A percentile compares a stretch with the other conserved stretches of the same genome.
These are phyloP conservation scores for Cenchrus americanus DNA, from an alignment of 176 grass and related monocot species.

Conservation along the genomic window DNA sequence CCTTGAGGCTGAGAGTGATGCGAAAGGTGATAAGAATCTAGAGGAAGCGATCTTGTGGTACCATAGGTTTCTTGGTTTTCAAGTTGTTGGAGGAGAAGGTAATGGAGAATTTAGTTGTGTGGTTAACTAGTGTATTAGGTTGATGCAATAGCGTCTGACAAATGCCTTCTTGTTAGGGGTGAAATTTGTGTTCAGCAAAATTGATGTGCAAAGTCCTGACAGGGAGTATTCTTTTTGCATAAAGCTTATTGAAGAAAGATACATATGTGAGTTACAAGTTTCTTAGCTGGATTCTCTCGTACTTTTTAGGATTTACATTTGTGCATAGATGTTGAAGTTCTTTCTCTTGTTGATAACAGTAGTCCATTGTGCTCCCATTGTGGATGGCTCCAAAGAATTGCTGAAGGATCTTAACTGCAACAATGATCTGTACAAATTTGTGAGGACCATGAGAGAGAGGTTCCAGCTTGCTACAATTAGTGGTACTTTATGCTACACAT, in stretches of 20 bases:
- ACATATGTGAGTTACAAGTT: conserved; percentile 65
- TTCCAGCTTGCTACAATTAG: conserved; percentile 53
- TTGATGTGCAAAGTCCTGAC: conserved; percentile 58
- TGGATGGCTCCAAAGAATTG: conserved; percentile 67
- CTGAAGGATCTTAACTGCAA: conserved; percentile 71
- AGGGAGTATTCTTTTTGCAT: conserved; percentile 79
- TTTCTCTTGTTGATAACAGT: conserved; percentile 53
- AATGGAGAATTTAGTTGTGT: conserved; percentile 8
- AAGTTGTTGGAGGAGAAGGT: conserved; percentile 80
- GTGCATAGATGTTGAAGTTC: conserved; percentile 5
- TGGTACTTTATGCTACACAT: conserved; percentile 52
- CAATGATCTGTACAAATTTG: conserved; percentile 85
- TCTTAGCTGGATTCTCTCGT: conserved; percentile 1
- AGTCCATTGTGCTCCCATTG: conserved; percentile 59
- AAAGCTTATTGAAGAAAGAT: conserved; percentile 66
- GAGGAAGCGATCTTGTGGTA: conserved; percentile 81
- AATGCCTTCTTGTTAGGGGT: conserved; percentile 53
- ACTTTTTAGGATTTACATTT: conserved; percentile 2
- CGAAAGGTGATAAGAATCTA: conserved; percentile 44
- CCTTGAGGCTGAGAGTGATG: conserved; percentile 57
- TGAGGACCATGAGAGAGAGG: conserved; percentile 79
- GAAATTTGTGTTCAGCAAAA: conserved; percentile 85
- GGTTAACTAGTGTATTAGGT: conserved; percentile 9
- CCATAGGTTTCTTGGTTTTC: conserved; percentile 75
- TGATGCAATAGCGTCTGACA: conserved; percentile 17